phyloP scores from a whole-genome alignment of 78 protist genomes.

The Monosiga brevicollis region DNA sequence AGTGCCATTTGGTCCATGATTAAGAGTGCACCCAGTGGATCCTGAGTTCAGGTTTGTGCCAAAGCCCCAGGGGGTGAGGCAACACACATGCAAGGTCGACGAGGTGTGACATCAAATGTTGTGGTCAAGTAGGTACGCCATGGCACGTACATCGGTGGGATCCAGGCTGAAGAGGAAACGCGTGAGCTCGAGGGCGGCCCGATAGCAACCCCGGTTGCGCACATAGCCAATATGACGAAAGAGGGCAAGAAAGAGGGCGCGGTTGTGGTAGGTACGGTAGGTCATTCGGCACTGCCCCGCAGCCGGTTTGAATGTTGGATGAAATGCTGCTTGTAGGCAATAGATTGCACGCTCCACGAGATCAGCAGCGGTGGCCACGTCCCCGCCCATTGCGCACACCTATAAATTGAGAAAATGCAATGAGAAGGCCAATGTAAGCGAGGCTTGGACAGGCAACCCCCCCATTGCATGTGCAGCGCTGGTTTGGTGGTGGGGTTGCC shows the following conservation, averaged over 20 bases:
- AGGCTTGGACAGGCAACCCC: too few species aligned
- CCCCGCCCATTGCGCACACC: not conserved
- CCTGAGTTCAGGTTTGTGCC: too few species aligned
- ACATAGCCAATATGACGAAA: not conserved
- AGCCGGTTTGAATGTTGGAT: not conserved
- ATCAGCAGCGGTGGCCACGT: not conserved
- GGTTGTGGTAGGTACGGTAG: not conserved
- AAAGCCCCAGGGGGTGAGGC: too few species aligned
- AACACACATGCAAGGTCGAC: too few species aligned
- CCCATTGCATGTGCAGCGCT: too few species aligned
- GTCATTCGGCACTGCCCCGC: not conserved
- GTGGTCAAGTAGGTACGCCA: too few species aligned
- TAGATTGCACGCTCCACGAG: slow-evolving; percentile 5
- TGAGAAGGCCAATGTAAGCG: too few species aligned
- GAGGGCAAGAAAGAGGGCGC: slow-evolving; percentile 1
- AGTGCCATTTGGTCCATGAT: not conserved
- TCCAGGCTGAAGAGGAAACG: not conserved
- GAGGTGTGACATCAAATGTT: too few species aligned
- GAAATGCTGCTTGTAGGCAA: not conserved
- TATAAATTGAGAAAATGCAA: too few species aligned
- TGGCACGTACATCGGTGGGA: too few species aligned
- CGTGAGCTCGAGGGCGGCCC: slow-evolving; percentile 2
- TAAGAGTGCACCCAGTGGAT: slow-evolving; percentile 1
- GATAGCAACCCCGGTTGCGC: not conserved
- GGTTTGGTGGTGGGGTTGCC: too few species aligned